These are phyloP conservation scores for Tetrapyrgos nigripes DNA, from an alignment of 1,284 basidiomycete species.

Conservation along the genomic window DNA sequence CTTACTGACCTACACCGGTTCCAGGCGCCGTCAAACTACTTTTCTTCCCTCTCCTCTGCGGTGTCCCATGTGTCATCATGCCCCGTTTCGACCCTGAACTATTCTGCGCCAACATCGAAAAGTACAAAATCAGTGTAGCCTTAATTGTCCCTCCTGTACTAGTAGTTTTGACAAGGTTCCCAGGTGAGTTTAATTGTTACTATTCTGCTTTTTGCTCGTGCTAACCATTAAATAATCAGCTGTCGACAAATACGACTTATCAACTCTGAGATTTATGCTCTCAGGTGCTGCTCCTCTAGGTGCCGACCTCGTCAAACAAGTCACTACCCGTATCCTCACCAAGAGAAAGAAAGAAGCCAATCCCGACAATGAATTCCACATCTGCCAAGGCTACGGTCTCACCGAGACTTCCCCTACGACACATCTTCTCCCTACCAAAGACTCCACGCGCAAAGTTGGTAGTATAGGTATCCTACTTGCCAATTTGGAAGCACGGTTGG, in stretches of 20 bases:
- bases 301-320: slow-evolving; percentile 60
- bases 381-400: slow-evolving; percentile 73
- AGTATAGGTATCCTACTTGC: slow-evolving; percentile 79
- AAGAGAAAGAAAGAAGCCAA: slow-evolving; percentile 7
- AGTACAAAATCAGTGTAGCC: slow-evolving; percentile 65
- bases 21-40: slow-evolving; percentile 62
- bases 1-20: slow-evolving; percentile 4
- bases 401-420: slow-evolving; percentile 80
- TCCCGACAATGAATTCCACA: slow-evolving; percentile 24
- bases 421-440: slow-evolving; percentile 49
- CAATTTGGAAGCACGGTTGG: slow-evolving; percentile 80
- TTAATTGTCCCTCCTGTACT: slow-evolving; percentile 89
- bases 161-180: slow-evolving; percentile 72
- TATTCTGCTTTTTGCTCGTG: neutral
- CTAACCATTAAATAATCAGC: slow-evolving; percentile 37
- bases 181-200: slow-evolving; percentile 44
- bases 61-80: slow-evolving; percentile 71
- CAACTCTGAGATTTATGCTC: slow-evolving; percentile 63
- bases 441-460: slow-evolving; percentile 57
- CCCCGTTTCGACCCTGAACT: slow-evolving; percentile 76
- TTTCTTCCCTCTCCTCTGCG: slow-evolving; percentile 63
- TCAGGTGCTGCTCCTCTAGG: slow-evolving; percentile 88
- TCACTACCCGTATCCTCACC: slow-evolving; percentile 25
- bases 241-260: slow-evolving; percentile 76
- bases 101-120: slow-evolving; percentile 72